Conservation (phyloP, 371 early-diverging fungal genomes). For the Mortierella sp. region DNA sequence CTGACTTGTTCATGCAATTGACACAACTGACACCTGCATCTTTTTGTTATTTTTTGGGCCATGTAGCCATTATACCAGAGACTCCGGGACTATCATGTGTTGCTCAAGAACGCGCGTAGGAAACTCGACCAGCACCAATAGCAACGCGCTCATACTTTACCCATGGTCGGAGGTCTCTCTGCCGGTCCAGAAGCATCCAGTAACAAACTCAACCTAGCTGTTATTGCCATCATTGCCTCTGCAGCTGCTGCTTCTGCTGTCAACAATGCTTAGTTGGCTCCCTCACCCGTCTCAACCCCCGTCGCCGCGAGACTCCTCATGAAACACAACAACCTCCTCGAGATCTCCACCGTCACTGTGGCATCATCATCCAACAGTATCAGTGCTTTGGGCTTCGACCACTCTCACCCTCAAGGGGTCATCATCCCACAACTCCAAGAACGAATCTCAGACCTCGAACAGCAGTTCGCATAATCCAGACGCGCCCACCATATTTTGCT, state of each 20-base stretch:
- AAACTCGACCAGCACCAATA: not conserved
- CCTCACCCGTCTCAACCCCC: not conserved
- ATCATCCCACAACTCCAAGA: not conserved
- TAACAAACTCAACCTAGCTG: slow-evolving; percentile 3
- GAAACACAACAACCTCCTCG: not conserved
- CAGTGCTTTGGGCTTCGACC: not conserved
- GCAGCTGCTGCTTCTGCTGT: not conserved
- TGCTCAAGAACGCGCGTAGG: slow-evolving; percentile 33
- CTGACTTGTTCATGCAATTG: not conserved
- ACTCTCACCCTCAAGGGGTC: not conserved
- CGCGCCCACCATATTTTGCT: slow-evolving; percentile 34
- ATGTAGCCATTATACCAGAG: slow-evolving; percentile 34
- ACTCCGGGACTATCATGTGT: slow-evolving; percentile 30
- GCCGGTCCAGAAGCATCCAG: not conserved
- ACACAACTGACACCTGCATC: no score
- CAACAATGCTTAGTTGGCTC: not conserved
- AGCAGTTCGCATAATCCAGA: slow-evolving; percentile 34
- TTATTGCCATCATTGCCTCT: not conserved
- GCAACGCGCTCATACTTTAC: not conserved
- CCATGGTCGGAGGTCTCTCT: not conserved
- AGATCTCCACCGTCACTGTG: not conserved
- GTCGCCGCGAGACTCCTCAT: not conserved
- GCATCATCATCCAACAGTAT: not conserved
- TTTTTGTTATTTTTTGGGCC: no score
- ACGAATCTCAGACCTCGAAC: slow-evolving; percentile 31